Conservation (phyloP, 257 asterid species). For the Solanum pennellii region DNA sequence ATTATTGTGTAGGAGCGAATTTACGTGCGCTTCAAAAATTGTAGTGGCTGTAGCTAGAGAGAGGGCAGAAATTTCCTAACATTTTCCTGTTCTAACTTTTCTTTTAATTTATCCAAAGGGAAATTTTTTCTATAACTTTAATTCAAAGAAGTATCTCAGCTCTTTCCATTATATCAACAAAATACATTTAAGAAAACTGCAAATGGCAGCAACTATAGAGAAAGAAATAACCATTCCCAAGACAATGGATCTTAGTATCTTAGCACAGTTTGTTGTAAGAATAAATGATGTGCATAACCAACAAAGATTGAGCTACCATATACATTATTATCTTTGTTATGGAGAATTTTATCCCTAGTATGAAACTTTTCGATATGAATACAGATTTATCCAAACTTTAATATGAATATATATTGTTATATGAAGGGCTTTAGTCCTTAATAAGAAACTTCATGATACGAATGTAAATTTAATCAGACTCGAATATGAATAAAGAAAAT, state of each 20-base stretch:
- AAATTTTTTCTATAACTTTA: not conserved
- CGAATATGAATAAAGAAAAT: rapidly evolving
- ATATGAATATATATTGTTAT: too few relatives aligned
- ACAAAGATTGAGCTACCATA: not conserved
- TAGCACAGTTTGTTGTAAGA: not conserved
- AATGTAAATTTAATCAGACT: too few relatives aligned
- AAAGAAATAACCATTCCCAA: not conserved
- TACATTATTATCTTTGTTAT: rapidly evolving
- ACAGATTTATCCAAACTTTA: too few relatives aligned
- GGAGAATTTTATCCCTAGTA: not conserved
- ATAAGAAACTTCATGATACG: too few relatives aligned
- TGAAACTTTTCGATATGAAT: too few relatives aligned
- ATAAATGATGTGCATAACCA: too few relatives aligned
- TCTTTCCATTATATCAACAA: not conserved
- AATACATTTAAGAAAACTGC: not conserved
- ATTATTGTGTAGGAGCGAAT: not conserved
- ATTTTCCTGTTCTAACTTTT: not conserved
- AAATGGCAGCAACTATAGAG: not conserved
- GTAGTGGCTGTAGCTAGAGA: not conserved
- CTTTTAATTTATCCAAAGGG: not conserved
- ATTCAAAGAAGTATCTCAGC: not conserved
- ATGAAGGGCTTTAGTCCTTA: too few relatives aligned
- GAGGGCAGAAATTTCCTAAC: not conserved
- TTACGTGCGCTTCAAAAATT: too few relatives aligned
- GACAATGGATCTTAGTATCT: not conserved